Evolutionary conservation across 2,329 filamentous ascomycete genomes (phyloP).

Genomic region (Leptographium galeiforme): DNA sequence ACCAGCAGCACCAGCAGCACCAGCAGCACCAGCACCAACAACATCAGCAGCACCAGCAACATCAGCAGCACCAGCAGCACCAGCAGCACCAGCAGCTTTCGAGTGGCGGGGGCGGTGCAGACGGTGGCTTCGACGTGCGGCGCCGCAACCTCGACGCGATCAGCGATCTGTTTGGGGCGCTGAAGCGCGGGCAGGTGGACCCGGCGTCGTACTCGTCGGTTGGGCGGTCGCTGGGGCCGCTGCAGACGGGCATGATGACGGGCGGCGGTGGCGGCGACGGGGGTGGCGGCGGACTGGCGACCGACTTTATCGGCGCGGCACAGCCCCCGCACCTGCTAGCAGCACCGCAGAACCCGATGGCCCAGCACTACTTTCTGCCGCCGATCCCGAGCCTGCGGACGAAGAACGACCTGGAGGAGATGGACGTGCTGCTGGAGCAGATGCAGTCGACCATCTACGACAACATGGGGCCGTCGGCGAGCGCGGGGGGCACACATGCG

Average conservation of each 20-base stretch:
- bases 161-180: constrained; percentile 86
- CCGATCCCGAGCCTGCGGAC: constrained; percentile 79
- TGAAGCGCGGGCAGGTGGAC: constrained; percentile 83
- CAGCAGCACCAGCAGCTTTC: constrained; percentile 2
- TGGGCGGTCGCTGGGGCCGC: constrained; percentile 71
- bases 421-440: constrained; percentile 89
- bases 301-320: constrained; percentile 38
- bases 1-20: neutral
- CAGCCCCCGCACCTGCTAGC: constrained; percentile 35
- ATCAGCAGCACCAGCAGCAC: neutral
- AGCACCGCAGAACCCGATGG: constrained; percentile 42
- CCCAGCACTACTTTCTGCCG: constrained; percentile 77
- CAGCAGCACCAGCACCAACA: neutral
- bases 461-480: constrained; percentile 69
- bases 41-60: constrained; percentile 3
- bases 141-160: constrained; percentile 80
- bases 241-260: constrained; percentile 46
- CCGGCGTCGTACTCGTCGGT: constrained; percentile 83
- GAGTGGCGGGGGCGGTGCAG: neutral
- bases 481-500: constrained; percentile 60
- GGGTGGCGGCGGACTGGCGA: constrained; percentile 36
- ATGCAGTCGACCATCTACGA: constrained; percentile 96
- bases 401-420: constrained; percentile 85
- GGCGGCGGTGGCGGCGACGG: constrained; percentile 29
- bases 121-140: constrained; percentile 46